Evolutionary conservation across 2,329 filamentous ascomycete species (phyloP), one percentile per base, ranked within the genome.

Genomic region (Paraconiothyrium brasiliense): DNA sequence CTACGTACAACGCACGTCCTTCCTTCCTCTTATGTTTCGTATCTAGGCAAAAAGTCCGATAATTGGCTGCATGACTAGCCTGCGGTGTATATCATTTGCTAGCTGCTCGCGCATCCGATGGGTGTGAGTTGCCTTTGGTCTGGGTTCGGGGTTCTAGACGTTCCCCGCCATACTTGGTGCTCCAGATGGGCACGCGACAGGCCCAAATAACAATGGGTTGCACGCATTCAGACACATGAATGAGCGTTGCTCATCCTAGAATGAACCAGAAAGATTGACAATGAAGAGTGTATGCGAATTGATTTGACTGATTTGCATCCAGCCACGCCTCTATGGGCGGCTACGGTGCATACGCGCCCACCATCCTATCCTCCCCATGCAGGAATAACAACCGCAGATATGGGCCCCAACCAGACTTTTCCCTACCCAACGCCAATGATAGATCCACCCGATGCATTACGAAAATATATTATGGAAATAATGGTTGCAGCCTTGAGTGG

Each of bases 11-110:
- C 39, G 47, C 32, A 41, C 43, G 24, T 54, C 41, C 35, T 56
- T 60, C 52, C 16, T n/a, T 41, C 43, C 52, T 51, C 32, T 54
- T 54, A 13, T 66, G 57, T 66, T 63, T 65, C 61, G 61, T 37
- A 57, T 63, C 62, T 61, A 60, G 66, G 66, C 62, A 65, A 67
- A 63, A 70, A 63, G 49, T 61, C 56, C 47, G 56, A 32, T 58
- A 60, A 64, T 65, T 66, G 50, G 65, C 55, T 32, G 27, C 10
- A 37, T 54, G 43, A 13, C 43, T 39, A 50, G 39, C 39, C 39
- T 50, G 49, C 37, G 37, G 57, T 59, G 57, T 43, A 37, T 34
- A 39, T 49, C 55, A 35, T 66, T 51, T 51, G 46, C 30, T 44
- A 50, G 55, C 41, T 39, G 20, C 34, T 55, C 44, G 30, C 14